Base-by-base conservation (phyloP, 2,329 filamentous ascomycete species). In the Dichotomopilus funicola region DNA sequence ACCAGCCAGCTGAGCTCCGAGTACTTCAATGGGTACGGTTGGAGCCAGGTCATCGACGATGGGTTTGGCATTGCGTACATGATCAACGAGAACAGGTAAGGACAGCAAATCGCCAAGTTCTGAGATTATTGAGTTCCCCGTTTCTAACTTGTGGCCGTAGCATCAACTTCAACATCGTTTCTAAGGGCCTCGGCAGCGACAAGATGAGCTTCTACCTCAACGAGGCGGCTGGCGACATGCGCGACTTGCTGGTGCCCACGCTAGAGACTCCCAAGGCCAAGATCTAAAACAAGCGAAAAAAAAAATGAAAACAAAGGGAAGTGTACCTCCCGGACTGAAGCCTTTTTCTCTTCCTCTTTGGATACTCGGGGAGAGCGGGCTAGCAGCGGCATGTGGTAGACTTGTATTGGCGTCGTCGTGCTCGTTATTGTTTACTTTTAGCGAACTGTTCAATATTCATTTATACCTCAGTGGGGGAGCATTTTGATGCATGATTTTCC, bases 11-110 rank as follows among this genome's bases (percentile, higher is more conserved):
- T 99, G 70, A 94, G 88, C 73, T 91, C 87, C 37, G 95, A 99
- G 77, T 96, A 89, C 78, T 99, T 97, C 75, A 99, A 99, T 71
- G 94, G 95, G 31, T 99, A 99, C 73, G 94, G 94, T 46, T 99
- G 94, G 94, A 94, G 88, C 69, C 92, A 99, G 77, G 94, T 99
- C 51, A 88, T 97, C 54, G 91, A 97, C 67, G 89, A 87, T 58
- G 94, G 94, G 35, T 99, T 94, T 74, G 94, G 94, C 62, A 95
- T 99, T 68, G 94, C 94, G 41, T 99, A 99, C 72, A 99, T 99
- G 94, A 97, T 99, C 72, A 99, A 99, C 70, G 92, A 97, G 79
- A 95, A 96, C 73, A 91, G 84, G 87, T 89, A 69, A 72, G 77
- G 67, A 44, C 19, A 43, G 31, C 40, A 19, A 19, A n/a, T 44